These are phyloP conservation scores for Teratosphaeria gauchensis DNA, from an alignment of 2,329 filamentous ascomycete species.

Conservation along the genomic window DNA sequence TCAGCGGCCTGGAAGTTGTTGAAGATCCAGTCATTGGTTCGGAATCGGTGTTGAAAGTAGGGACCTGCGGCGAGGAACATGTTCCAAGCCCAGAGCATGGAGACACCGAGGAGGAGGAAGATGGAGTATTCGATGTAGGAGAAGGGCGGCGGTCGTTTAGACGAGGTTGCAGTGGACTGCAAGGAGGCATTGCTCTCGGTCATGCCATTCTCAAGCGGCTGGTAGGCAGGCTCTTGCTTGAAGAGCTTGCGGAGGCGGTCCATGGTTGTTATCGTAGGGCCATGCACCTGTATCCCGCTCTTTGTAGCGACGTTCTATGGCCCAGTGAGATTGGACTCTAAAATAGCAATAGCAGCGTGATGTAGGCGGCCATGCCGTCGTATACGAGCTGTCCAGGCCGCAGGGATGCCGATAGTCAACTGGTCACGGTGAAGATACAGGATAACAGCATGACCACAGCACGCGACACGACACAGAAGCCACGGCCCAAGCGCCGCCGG, in stretches of 20 bases:
- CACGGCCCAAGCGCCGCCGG: no score
- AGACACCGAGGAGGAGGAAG: constrained; percentile 75
- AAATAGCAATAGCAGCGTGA: background rate
- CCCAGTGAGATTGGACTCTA: background rate
- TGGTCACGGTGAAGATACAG: background rate
- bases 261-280: constrained; percentile 1
- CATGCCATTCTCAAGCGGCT: constrained; percentile 15
- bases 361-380: background rate
- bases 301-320: background rate
- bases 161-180: background rate
- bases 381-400: background rate
- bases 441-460: background rate
- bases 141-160: constrained; percentile 38
- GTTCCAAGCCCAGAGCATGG: constrained; percentile 99
- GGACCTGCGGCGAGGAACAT: constrained; percentile 95
- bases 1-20: constrained; percentile 85
- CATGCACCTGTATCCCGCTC: background rate
- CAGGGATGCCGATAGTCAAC: background rate
- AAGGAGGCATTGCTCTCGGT: constrained; percentile 1
- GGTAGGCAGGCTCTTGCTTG: constrained; percentile 23
- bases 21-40: constrained; percentile 58
- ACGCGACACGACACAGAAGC: background rate
- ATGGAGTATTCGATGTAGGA: constrained; percentile 80
- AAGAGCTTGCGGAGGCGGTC: constrained; percentile 20
- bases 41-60: constrained; percentile 81